Conservation (phyloP, 2,329 filamentous ascomycete species). For the Anthostomella pinea region DNA sequence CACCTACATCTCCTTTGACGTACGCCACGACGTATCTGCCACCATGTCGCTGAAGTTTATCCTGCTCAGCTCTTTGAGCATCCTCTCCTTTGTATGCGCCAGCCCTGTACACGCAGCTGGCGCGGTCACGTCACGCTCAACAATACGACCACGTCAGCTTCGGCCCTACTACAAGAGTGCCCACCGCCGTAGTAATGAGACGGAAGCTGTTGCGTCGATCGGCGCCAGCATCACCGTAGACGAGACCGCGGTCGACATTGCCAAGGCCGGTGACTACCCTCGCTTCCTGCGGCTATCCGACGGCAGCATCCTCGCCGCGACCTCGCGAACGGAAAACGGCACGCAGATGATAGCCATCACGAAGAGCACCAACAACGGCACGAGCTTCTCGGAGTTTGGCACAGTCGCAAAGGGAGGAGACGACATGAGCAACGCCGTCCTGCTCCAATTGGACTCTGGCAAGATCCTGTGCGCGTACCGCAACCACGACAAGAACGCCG, state of each 20-base stretch:
- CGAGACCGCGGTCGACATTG: constrained; percentile 9
- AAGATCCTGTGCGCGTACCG: constrained; percentile 37
- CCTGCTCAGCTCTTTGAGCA: too few species aligned
- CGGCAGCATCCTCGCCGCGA: constrained; percentile 37
- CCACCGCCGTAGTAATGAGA: too few species aligned
- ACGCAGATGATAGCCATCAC: constrained; percentile 32
- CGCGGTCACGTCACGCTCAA: too few species aligned
- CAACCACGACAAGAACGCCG: constrained; percentile 30
- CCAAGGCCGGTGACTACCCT: constrained; percentile 35
- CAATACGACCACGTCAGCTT: too few species aligned
- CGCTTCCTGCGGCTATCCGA: constrained; percentile 37
- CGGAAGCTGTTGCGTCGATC: too few species aligned
- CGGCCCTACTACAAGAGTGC: too few species aligned
- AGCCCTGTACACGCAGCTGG: too few species aligned
- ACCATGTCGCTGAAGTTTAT: too few species aligned
- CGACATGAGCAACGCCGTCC: constrained; percentile 41
- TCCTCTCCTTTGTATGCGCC: too few species aligned
- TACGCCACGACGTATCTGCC: too few species aligned
- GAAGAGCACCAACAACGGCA: constrained; percentile 36
- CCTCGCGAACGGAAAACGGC: constrained; percentile 27
- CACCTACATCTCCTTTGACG: too few species aligned
- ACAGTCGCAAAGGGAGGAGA: constrained; percentile 35
- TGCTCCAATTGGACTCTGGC: constrained; percentile 35
- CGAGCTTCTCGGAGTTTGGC: constrained; percentile 33
- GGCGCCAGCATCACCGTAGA: not conserved